Conservation (phyloP, 2,329 filamentous ascomycete species). For the Ceratocystis variospora region DNA sequence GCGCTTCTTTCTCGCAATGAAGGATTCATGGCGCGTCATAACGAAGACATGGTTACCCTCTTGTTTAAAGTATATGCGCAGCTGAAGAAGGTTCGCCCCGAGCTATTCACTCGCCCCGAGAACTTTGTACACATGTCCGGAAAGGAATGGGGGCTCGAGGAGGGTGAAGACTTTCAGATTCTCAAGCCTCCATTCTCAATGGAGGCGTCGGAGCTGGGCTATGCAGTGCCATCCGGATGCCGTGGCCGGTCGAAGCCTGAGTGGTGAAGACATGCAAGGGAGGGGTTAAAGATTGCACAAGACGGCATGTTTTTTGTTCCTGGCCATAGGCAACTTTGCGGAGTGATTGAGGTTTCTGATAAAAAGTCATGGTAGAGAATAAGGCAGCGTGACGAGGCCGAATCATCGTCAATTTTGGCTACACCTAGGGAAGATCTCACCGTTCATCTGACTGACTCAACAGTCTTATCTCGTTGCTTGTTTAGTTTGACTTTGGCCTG, state of each 20-base stretch:
- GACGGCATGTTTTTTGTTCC: neutral
- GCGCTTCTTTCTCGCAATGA: conserved; percentile 20
- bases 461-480: no score
- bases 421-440: no score
- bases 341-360: no score
- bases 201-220: conserved; percentile 14
- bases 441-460: no score
- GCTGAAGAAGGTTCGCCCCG: conserved; percentile 14
- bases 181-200: conserved; percentile 17
- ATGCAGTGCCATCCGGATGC: conserved; percentile 13
- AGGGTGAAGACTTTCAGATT: conserved; percentile 15
- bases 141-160: conserved; percentile 15
- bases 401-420: no score
- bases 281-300: neutral
- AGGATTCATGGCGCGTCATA: conserved; percentile 20
- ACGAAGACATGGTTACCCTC: conserved; percentile 21
- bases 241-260: conserved; percentile 18
- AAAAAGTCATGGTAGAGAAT: no score
- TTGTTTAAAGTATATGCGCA: conserved; percentile 14
- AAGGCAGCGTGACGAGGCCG: no score
- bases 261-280: conserved; percentile 7
- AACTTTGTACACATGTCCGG: conserved; percentile 19
- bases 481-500: neutral
- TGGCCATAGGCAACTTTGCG: no score
- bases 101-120: conserved; percentile 16